Evolutionary conservation across 495 filamentous ascomycete species (phyloP).

Genomic region (Lasiosphaeria miniovina): DNA sequence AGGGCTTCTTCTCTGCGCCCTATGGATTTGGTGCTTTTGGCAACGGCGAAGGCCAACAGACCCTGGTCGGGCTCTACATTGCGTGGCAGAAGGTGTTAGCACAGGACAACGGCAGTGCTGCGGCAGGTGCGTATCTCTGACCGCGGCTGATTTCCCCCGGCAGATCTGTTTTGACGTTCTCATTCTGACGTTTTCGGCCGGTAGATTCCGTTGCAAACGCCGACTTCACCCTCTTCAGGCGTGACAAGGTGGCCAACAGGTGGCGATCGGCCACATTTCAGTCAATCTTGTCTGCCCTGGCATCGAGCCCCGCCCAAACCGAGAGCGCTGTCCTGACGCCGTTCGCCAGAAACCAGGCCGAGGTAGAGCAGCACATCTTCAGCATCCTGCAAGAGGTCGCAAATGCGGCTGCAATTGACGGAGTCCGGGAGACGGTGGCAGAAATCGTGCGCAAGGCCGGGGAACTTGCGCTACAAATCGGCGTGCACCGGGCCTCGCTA

Average conservation of each 20-base stretch:
- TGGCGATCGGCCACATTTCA: slow-evolving; percentile 29
- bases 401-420: neutral
- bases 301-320: neutral
- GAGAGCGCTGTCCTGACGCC: neutral
- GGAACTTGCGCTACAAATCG: slow-evolving; percentile 23
- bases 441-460: slow-evolving; percentile 14
- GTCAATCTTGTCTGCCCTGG: slow-evolving; percentile 12
- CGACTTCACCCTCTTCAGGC: slow-evolving; percentile 14
- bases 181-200: neutral
- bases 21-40: slow-evolving; percentile 33
- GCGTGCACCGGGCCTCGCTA: slow-evolving; percentile 16
- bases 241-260: slow-evolving; percentile 18
- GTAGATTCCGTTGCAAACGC: neutral
- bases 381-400: slow-evolving; percentile 6
- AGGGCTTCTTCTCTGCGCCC: slow-evolving; percentile 29
- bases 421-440: slow-evolving; percentile 14
- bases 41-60: slow-evolving; percentile 2
- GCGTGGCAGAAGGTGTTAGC: slow-evolving; percentile 10
- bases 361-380: slow-evolving; percentile 5
- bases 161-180: neutral
- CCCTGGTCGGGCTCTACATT: slow-evolving; percentile 10
- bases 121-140: neutral
- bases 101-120: neutral
- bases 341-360: slow-evolving; percentile 4
- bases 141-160: neutral